Conservation (phyloP, 2,329 filamentous ascomycete species). For the Fusarium buharicum region DNA sequence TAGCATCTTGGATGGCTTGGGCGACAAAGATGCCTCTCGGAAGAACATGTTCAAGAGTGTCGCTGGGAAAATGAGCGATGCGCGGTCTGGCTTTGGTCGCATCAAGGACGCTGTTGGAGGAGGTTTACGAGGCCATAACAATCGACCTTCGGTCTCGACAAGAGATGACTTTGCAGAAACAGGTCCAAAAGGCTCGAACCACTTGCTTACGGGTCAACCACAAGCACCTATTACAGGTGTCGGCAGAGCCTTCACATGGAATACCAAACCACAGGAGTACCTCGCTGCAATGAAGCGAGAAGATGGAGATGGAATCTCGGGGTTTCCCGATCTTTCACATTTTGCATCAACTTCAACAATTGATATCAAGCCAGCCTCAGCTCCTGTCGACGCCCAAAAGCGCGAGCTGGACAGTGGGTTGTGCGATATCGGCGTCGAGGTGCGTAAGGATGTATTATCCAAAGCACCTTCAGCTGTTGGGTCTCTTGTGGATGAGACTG, state of each 20-base stretch:
- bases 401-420: slow-evolving; percentile 44
- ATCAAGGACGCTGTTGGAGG: slow-evolving; percentile 86
- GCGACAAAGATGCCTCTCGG: slow-evolving; percentile 68
- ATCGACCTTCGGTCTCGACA: slow-evolving; percentile 59
- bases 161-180: slow-evolving; percentile 64
- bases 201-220: slow-evolving; percentile 47
- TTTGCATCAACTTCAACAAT: slow-evolving; percentile 45
- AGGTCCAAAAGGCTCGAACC: slow-evolving; percentile 18
- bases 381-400: slow-evolving; percentile 38
- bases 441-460: slow-evolving; percentile 55
- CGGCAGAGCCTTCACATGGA: slow-evolving; percentile 70
- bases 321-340: slow-evolving; percentile 40
- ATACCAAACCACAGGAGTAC: slow-evolving; percentile 71
- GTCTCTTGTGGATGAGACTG: slow-evolving; percentile 68
- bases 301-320: slow-evolving; percentile 44
- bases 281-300: slow-evolving; percentile 54
- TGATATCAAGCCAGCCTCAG: slow-evolving; percentile 38
- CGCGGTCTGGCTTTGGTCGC: slow-evolving; percentile 81
- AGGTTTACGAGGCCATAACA: slow-evolving; percentile 62
- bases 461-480: slow-evolving; percentile 66
- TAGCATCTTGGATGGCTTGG: slow-evolving; percentile 59
- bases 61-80: slow-evolving; percentile 80
- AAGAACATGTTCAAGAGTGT: slow-evolving; percentile 81
- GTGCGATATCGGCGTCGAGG: slow-evolving; percentile 52
- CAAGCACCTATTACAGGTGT: slow-evolving; percentile 51